phyloP scores from a whole-genome alignment of 1,139 yeast species.

The Protomyces gravidus region DNA sequence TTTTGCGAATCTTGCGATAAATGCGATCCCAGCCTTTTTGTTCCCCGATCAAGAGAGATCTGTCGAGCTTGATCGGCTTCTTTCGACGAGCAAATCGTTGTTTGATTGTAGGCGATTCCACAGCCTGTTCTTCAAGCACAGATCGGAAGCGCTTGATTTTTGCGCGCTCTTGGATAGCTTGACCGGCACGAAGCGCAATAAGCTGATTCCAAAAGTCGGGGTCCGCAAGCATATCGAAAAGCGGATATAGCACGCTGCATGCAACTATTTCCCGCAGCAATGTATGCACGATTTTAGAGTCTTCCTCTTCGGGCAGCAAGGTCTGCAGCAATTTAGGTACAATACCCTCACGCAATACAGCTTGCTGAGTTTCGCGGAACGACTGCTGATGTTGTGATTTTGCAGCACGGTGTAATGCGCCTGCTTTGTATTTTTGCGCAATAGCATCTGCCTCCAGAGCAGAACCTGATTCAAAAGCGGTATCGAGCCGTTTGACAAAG shows the following conservation, averaged over 20 bases:
- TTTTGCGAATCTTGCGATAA: conserved; percentile 15
- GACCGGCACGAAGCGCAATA: conserved; percentile 59
- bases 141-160: conserved; percentile 71
- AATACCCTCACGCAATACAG: conserved; percentile 48
- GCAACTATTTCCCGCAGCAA: conserved; percentile 64
- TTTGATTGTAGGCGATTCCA: conserved; percentile 27
- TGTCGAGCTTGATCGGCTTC: conserved; percentile 47
- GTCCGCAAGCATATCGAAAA: conserved; percentile 57
- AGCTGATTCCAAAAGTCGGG: conserved; percentile 72
- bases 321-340: conserved; percentile 50
- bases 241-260: conserved; percentile 52
- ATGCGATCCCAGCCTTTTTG: conserved; percentile 17
- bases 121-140: conserved; percentile 54
- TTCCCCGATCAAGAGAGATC: conserved; percentile 47
- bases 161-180: conserved; percentile 64
- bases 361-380: conserved; percentile 46
- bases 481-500: conserved; percentile 36
- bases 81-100: conserved; percentile 33
- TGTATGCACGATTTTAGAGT: conserved; percentile 49
- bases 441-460: conserved; percentile 51
- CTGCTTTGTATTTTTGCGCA: conserved; percentile 52
- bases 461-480: conserved; percentile 39
- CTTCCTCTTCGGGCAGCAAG: conserved; percentile 52
- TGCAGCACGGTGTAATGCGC: conserved; percentile 56
- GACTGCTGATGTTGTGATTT: conserved; percentile 42